Evolutionary conservation across 2,329 filamentous ascomycete species (phyloP), one percentile per base, ranked within the genome.

Genomic region (Cladosporium sp.): DNA sequence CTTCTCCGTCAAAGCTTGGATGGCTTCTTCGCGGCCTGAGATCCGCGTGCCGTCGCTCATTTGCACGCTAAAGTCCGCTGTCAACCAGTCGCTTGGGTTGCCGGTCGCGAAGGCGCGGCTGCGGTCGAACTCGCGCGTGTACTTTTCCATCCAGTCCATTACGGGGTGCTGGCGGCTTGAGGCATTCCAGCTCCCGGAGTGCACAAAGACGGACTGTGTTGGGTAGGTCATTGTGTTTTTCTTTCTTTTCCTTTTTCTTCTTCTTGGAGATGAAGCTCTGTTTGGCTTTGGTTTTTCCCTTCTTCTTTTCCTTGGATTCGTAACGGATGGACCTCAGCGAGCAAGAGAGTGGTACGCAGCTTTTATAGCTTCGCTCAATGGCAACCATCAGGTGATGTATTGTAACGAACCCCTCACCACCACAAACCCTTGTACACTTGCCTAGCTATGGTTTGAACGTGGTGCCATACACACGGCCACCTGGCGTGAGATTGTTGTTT

Each of bases 211-310:
- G 38, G 53, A 51, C 20, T 51, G 48, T 36, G 58, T 61, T 41
- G 55, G 50, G 48, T 50, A 57, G 38, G 59, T 55, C 60, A 66
- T 59, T n/a, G n/a, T n/a, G n/a, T n/a, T n/a, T n/a, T n/a, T n/a
- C n/a, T 8, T 46, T 42, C 45, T 18, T 46, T 30, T 8, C 15
- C 18, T 3, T 25, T 15, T n/a, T n/a, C n/a, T n/a, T n/a, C n/a
- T n/a, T n/a, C n/a, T n/a, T n/a, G n/a, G n/a, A n/a, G n/a, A n/a
- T n/a, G n/a, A n/a, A n/a, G n/a, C n/a, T n/a, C n/a, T n/a, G n/a
- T n/a, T n/a, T n/a, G n/a, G n/a, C n/a, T n/a, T n/a, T n/a, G n/a
- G n/a, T n/a, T n/a, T n/a, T n/a, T n/a, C n/a, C n/a, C n/a, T n/a
- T n/a, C n/a, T n/a, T n/a, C n/a, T n/a, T n/a, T n/a, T n/a, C n/a